Conservation (phyloP, 208 protist species). For the Acanthamoeba castellanii region DNA sequence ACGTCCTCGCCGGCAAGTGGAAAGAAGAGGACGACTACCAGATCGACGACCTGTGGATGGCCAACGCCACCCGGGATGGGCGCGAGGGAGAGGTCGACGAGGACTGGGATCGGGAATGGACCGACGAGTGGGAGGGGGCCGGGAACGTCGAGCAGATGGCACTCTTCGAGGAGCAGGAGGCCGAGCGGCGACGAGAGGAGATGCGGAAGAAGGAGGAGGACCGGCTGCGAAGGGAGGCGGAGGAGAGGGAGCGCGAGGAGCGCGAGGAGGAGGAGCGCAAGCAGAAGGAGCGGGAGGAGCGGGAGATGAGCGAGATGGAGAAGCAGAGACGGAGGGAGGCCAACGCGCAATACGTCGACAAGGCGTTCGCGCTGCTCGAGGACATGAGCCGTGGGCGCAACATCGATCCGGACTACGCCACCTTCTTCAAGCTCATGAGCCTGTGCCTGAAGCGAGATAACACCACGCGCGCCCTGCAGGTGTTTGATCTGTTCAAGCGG, state of each 20-base stretch:
- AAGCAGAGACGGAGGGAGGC: background rate
- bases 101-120: conserved; percentile 4
- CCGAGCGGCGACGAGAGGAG: background rate
- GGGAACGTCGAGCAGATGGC: background rate
- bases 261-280: conserved; percentile 52
- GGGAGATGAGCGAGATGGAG: background rate
- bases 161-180: background rate
- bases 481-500: conserved; percentile 4
- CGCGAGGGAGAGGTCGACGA: background rate
- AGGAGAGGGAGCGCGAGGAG: conserved; percentile 31
- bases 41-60: conserved; percentile 57
- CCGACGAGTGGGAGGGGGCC: background rate
- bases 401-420: conserved; percentile 17
- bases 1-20: conserved; percentile 34
- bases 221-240: background rate
- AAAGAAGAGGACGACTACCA: conserved; percentile 45
- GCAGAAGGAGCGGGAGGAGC: background rate
- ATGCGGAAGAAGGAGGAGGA: background rate
- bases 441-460: conserved; percentile 29
- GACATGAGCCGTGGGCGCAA: background rate
- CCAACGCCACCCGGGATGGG: background rate
- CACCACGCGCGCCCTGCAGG: background rate
- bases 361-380: conserved; percentile 28
- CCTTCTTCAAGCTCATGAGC: conserved; percentile 57
- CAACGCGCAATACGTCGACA: conserved; percentile 32